Conservation (phyloP, 371 early-diverging fungal genomes). For the Capillidium heterosporum region DNA sequence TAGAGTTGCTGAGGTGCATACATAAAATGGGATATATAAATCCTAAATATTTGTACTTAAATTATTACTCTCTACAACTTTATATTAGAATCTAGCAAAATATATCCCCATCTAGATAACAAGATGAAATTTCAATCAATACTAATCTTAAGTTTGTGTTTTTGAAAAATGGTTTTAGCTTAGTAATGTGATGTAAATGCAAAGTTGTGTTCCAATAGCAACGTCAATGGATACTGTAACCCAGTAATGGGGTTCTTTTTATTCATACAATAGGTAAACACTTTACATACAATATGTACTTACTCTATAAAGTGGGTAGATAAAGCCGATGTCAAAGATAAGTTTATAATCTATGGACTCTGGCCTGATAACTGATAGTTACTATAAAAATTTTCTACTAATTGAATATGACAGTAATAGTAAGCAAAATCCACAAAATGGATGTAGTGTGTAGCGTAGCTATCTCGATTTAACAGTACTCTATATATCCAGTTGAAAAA, state of each 20-base stretch:
- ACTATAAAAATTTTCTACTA: neutral
- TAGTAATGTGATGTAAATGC: neutral
- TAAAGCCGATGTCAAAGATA: conserved; percentile 22
- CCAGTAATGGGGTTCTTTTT: conserved; percentile 38
- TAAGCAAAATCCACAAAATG: conserved; percentile 27
- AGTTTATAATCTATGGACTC: conserved; percentile 50
- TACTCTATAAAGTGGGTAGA: conserved; percentile 17
- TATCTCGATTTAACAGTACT: conserved; percentile 12
- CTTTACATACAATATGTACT: neutral
- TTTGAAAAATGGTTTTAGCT: too few species aligned
- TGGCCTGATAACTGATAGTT: conserved; percentile 52
- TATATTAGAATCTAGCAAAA: too few species aligned
- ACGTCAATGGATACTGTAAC: conserved; percentile 32
- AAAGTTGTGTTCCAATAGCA: conserved; percentile 17
- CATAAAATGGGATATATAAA: too few species aligned
- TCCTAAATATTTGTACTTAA: too few species aligned
- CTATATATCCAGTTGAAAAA: conserved; percentile 34
- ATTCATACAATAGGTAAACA: conserved; percentile 14
- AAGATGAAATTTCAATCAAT: too few species aligned
- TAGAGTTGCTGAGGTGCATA: too few species aligned
- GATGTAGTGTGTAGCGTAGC: conserved; percentile 42
- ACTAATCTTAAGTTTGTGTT: too few species aligned
- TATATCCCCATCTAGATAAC: too few species aligned
- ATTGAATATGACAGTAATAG: conserved; percentile 14
- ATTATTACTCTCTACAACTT: too few species aligned